Evolutionary conservation across 2,329 filamentous ascomycete genomes (phyloP).

Genomic region (Chaetothyriales sp.): DNA sequence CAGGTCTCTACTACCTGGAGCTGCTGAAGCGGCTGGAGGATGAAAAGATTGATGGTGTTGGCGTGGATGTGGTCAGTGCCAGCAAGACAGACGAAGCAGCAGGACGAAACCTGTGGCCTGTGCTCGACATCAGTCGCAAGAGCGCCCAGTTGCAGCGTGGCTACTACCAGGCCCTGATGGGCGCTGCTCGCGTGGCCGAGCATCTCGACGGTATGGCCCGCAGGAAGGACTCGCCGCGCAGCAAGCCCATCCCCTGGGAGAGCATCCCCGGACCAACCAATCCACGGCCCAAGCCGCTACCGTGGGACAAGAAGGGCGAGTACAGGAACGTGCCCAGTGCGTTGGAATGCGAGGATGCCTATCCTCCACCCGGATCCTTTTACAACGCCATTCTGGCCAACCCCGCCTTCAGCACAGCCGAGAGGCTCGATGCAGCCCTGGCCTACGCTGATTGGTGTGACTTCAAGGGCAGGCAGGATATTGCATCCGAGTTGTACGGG

Average conservation of each 20-base stretch:
- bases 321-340: constrained; percentile 45
- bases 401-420: constrained; percentile 59
- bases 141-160: constrained; percentile 67
- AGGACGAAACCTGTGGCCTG: neutral
- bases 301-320: constrained; percentile 37
- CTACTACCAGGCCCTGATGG: constrained; percentile 3
- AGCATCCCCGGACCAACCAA: constrained; percentile 73
- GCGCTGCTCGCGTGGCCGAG: constrained; percentile 31
- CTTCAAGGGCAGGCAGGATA: constrained; percentile 52
- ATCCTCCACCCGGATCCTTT: constrained; percentile 54
- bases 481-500: constrained; percentile 56
- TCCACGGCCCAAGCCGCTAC: constrained; percentile 58
- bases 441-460: constrained; percentile 76
- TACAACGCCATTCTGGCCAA: constrained; percentile 75
- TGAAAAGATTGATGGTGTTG: constrained; percentile 50
- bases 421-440: constrained; percentile 66
- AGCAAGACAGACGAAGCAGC: constrained; percentile 21
- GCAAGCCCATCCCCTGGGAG: constrained; percentile 47
- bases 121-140: constrained; percentile 53
- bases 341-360: constrained; percentile 58
- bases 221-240: constrained; percentile 38
- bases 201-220: constrained; percentile 62
- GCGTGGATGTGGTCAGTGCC: constrained; percentile 41
- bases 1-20: constrained; percentile 45
- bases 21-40: constrained; percentile 57